These are phyloP conservation scores for Pseudogymnoascus sp. DNA, from an alignment of 2,329 filamentous ascomycete species.

Conservation along the genomic window DNA sequence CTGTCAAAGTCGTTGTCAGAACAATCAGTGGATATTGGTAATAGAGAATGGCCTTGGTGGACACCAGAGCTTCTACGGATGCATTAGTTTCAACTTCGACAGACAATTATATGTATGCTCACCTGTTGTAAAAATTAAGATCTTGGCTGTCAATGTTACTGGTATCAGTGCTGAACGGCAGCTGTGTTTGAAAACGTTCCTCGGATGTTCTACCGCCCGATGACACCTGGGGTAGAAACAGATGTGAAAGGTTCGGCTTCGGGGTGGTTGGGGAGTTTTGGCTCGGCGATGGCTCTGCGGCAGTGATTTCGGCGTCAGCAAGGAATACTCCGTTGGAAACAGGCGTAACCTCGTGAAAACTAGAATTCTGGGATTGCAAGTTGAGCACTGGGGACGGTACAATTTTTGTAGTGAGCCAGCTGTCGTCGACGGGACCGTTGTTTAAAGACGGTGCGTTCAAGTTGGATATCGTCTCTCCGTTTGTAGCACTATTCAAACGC, in stretches of 20 bases:
- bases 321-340: not conserved
- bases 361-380: not conserved
- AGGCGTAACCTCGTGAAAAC: not conserved
- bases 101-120: not conserved
- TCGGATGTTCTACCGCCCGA: not conserved
- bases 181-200: conserved; percentile 1
- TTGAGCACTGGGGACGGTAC: not conserved
- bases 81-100: not conserved
- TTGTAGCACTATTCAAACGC: not conserved
- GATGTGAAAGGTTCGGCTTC: not conserved
- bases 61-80: not conserved
- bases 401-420: conserved; percentile 2
- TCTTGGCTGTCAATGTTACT: conserved; percentile 1
- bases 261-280: not conserved
- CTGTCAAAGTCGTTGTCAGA: not conserved
- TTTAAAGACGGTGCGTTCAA: not conserved
- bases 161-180: not conserved
- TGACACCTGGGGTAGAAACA: not conserved
- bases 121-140: not conserved
- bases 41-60: not conserved
- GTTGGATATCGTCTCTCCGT: not conserved
- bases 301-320: not conserved
- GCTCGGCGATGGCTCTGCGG: not conserved
- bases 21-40: conserved; percentile 5
- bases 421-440: not conserved